phyloP scores from a whole-genome alignment of 495 filamentous ascomycete species.

The Talaromyces wortmannii region DNA sequence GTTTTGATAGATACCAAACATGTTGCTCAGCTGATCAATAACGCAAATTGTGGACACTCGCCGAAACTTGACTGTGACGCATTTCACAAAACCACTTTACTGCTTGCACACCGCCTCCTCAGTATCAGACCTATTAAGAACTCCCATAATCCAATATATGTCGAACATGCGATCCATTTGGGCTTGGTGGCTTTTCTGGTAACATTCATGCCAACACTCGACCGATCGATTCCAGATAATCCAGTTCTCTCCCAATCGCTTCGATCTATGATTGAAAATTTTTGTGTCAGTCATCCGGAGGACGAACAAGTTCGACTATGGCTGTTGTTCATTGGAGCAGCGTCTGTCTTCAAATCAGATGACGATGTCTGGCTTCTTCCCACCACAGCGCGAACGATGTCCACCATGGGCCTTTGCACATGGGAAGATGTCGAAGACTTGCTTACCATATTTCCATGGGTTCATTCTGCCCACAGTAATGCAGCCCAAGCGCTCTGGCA shows the following conservation, averaged over 20 bases:
- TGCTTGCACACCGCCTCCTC: neutral
- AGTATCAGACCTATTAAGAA: neutral
- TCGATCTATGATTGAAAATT: neutral
- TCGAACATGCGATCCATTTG: slow-evolving; percentile 1
- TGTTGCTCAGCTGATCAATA: neutral
- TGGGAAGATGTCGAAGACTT: neutral
- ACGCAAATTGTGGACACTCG: neutral
- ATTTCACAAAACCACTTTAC: neutral
- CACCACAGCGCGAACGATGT: neutral
- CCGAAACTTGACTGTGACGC: neutral
- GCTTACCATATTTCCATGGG: neutral
- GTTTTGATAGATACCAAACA: neutral
- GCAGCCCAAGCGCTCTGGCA: neutral
- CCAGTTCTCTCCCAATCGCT: neutral
- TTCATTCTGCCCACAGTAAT: neutral
- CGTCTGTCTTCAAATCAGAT: neutral
- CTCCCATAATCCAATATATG: neutral
- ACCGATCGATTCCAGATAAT: neutral
- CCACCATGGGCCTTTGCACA: neutral
- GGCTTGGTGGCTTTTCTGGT: neutral
- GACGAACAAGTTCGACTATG: neutral
- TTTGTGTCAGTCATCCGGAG: neutral
- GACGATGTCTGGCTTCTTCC: slow-evolving; percentile 1
- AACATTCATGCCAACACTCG: neutral
- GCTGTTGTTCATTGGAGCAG: neutral